Conservation (phyloP, 2,329 filamentous ascomycete genomes). For the Magnaporthiopsis poae region DNA sequence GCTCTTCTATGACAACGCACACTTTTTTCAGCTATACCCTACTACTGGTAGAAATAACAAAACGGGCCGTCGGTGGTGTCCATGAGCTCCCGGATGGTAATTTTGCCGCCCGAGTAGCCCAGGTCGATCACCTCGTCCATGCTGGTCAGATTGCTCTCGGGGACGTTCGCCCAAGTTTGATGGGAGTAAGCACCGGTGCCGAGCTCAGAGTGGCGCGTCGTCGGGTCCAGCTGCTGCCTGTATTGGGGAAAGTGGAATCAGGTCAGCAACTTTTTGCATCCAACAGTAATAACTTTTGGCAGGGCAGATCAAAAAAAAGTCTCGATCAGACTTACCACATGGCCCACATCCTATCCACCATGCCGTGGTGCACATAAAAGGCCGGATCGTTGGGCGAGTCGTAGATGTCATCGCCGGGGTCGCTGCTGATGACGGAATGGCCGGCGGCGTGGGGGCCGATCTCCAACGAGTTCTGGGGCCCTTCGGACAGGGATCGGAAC, state of each 20-base stretch:
- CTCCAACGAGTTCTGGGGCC: slow-evolving; percentile 19
- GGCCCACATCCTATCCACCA: slow-evolving; percentile 13
- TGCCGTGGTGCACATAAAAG: slow-evolving; percentile 20
- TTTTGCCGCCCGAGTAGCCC: slow-evolving; percentile 18
- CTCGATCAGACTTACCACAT: slow-evolving; percentile 14
- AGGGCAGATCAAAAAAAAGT: neutral
- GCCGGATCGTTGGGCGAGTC: slow-evolving; percentile 15
- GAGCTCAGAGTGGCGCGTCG: slow-evolving; percentile 17
- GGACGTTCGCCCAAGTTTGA: slow-evolving; percentile 20
- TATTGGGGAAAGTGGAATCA: neutral
- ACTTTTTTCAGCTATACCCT: no score
- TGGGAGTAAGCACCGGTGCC: slow-evolving; percentile 20
- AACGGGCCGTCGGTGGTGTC: slow-evolving; percentile 18
- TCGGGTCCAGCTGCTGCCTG: slow-evolving; percentile 16
- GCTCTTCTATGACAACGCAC: no score
- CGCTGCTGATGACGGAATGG: slow-evolving; percentile 18
- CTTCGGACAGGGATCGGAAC: slow-evolving; percentile 28
- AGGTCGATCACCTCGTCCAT: slow-evolving; percentile 21
- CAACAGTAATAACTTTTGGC: neutral
- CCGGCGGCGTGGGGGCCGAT: slow-evolving; percentile 20
- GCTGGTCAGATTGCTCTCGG: slow-evolving; percentile 16
- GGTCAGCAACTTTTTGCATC: neutral
- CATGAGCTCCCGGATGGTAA: slow-evolving; percentile 22
- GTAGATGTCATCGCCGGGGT: slow-evolving; percentile 15
- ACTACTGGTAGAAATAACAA: slow-evolving; percentile 22